These are phyloP conservation scores for Carex littledalei DNA, from an alignment of 176 grass and related monocot genomes.

Conservation along the genomic window DNA sequence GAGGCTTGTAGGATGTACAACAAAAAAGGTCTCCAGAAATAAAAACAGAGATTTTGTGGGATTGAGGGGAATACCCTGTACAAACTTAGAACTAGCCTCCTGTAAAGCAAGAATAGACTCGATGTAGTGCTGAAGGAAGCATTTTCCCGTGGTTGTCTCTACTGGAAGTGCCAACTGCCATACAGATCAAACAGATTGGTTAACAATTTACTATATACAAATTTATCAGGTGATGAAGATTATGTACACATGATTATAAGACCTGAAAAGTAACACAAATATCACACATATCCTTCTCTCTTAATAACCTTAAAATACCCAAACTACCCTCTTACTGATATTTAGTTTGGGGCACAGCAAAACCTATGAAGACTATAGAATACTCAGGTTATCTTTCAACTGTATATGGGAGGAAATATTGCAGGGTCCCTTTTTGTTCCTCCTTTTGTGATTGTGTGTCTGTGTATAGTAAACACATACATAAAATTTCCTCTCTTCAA, in stretches of 20 bases:
- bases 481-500: not conserved
- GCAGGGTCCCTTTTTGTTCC: not conserved
- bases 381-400: not conserved
- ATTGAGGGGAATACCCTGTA: slow-evolving; percentile 37
- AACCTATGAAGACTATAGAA: not conserved
- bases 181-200: slow-evolving; percentile 6
- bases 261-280: not conserved
- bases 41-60: not conserved
- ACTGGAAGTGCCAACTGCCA: slow-evolving; percentile 78
- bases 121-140: slow-evolving; percentile 90
- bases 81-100: slow-evolving; percentile 61
- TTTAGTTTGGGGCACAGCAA: not conserved
- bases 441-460: not conserved
- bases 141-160: slow-evolving; percentile 81
- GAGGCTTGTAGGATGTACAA: not conserved
- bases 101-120: slow-evolving; percentile 88
- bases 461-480: not conserved
- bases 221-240: not conserved
- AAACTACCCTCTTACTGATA: not conserved
- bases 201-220: slow-evolving; percentile 4
- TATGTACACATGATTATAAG: not conserved
- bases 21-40: not conserved
- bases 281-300: not conserved
- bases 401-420: not conserved
- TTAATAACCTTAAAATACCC: not conserved